Conservation (phyloP, 805 yeast species). For the Starmera pachycereana region DNA sequence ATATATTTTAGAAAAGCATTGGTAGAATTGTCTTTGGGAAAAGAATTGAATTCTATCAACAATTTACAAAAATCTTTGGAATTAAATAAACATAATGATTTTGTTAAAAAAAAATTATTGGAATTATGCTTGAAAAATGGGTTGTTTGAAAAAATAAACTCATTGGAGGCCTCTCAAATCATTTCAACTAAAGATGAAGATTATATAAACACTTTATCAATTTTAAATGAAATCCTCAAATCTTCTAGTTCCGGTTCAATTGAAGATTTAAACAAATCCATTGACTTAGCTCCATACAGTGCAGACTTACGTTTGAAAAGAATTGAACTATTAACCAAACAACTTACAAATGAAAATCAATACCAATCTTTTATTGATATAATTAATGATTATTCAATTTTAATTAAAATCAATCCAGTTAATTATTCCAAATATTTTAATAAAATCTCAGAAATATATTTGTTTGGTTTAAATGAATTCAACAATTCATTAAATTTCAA, state of each 20-base stretch:
- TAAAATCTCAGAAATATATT: slow-evolving; percentile 27
- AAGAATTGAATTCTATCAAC: slow-evolving; percentile 39
- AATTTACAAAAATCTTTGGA: slow-evolving; percentile 40
- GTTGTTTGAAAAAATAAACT: slow-evolving; percentile 26
- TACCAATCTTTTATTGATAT: slow-evolving; percentile 10
- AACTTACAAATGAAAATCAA: slow-evolving; percentile 11
- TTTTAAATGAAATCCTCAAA: slow-evolving; percentile 10
- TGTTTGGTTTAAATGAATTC: slow-evolving; percentile 42
- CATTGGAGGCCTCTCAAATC: not conserved
- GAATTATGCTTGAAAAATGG: slow-evolving; percentile 47
- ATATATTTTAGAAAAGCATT: slow-evolving; percentile 51
- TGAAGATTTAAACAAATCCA: slow-evolving; percentile 22
- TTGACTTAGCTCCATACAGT: slow-evolving; percentile 35
- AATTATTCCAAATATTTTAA: slow-evolving; percentile 20
- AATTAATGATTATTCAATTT: slow-evolving; percentile 18
- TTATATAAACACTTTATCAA: slow-evolving; percentile 7
- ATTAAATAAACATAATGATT: slow-evolving; percentile 27
- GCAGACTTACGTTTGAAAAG: slow-evolving; percentile 22
- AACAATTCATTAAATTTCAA: slow-evolving; percentile 40
- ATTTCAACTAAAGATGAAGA: slow-evolving; percentile 6
- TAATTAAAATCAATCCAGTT: slow-evolving; percentile 17
- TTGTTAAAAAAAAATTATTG: slow-evolving; percentile 39
- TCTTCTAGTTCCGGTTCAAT: slow-evolving; percentile 19
- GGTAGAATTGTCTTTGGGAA: slow-evolving; percentile 46
- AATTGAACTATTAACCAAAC: slow-evolving; percentile 20